A percentile compares a stretch with the other conserved stretches of the same genome.
Evolutionary conservation across 2,329 filamentous ascomycete species (phyloP).

Genomic region (Botrytis sinoallii): DNA sequence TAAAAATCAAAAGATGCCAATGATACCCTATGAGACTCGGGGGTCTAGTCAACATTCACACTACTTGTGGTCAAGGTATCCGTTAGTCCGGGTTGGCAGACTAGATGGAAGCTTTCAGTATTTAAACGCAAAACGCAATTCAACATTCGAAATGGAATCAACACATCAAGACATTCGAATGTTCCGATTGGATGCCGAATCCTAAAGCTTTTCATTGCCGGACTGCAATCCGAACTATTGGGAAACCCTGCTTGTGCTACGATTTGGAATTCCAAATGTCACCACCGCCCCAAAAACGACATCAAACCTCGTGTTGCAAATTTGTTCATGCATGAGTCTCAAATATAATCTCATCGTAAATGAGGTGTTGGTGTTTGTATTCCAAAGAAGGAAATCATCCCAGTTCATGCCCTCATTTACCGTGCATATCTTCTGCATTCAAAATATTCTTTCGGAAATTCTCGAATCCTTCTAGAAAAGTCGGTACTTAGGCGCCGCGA

Average conservation of each 20-base stretch:
- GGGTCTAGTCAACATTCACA: background rate
- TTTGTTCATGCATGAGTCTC: background rate
- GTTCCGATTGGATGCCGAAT: background rate
- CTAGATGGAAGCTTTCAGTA: background rate
- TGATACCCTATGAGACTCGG: background rate
- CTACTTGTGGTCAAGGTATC: background rate
- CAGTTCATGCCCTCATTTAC: conserved; percentile 1
- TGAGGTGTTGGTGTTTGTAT: background rate
- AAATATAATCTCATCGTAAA: conserved; percentile 2
- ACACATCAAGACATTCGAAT: background rate
- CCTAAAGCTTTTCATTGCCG: background rate
- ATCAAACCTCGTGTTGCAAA: conserved; percentile 10
- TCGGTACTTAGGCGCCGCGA: conserved; percentile 5
- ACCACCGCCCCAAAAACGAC: background rate
- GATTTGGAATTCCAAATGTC: background rate
- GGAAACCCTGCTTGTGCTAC: conserved; percentile 1
- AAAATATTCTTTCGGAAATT: conserved; percentile 9
- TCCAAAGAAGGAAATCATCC: background rate
- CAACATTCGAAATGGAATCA: background rate
- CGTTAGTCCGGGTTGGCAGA: background rate
- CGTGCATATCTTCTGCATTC: background rate
- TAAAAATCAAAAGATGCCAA: background rate
- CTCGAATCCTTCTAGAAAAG: conserved; percentile 20
- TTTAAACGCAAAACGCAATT: background rate
- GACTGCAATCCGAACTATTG: background rate